phyloP scores from a whole-genome alignment of 768 basidiomycete species.

The Tulasnella calospora region DNA sequence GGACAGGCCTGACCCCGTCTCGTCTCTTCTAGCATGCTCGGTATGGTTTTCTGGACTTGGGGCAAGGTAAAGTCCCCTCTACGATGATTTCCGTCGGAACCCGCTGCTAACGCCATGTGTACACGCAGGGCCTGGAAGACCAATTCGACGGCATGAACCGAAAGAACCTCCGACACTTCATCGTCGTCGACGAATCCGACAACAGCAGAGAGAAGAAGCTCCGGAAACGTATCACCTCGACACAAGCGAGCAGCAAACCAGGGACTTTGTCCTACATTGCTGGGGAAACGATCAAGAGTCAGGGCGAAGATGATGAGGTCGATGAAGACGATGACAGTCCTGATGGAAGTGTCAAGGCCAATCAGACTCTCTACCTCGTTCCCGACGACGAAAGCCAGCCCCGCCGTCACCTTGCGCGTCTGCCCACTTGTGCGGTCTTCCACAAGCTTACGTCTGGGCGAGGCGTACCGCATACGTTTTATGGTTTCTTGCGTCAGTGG shows the following conservation, averaged over 20 bases:
- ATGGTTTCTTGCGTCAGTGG: conserved; percentile 61
- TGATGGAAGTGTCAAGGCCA: conserved; percentile 27
- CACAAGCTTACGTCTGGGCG: conserved; percentile 51
- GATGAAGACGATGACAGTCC: conserved; percentile 27
- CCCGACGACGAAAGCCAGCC: conserved; percentile 29
- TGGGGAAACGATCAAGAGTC: conserved; percentile 16
- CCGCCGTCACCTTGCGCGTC: conserved; percentile 38
- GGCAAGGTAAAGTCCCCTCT: conserved; percentile 41
- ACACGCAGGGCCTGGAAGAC: conserved; percentile 50
- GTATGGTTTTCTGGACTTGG: conserved; percentile 66
- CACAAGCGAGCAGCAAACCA: not conserved
- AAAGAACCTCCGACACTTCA: conserved; percentile 52
- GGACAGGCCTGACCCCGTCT: not conserved
- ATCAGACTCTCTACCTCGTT: conserved; percentile 33
- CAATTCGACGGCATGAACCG: conserved; percentile 54
- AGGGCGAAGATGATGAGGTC: conserved; percentile 28
- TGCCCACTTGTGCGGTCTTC: conserved; percentile 54
- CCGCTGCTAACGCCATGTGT: not conserved
- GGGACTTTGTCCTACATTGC: not conserved
- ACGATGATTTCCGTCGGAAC: not conserved
- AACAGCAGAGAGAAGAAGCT: conserved; percentile 28
- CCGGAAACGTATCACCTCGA: not conserved
- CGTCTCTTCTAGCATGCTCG: conserved; percentile 34
- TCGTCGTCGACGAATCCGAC: conserved; percentile 37
- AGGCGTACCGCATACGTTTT: conserved; percentile 62